Evolutionary conservation across 2,329 filamentous ascomycete genomes (phyloP).

Genomic region (Trichoderma aggressivum): DNA sequence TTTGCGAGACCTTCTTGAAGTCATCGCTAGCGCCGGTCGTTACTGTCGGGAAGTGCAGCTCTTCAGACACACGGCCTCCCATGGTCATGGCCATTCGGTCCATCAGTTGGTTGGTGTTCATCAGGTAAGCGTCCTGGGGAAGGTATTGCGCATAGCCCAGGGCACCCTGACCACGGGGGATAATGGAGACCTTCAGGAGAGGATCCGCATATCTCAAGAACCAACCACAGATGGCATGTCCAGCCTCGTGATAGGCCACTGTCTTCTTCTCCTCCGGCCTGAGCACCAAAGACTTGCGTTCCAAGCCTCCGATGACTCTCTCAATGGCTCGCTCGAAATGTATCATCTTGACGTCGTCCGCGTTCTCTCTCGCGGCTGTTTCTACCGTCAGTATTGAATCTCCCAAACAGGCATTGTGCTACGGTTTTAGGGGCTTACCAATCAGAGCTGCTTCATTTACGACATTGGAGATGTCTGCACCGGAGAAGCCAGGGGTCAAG

Average conservation of each 20-base stretch:
- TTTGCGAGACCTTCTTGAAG: conserved; percentile 95
- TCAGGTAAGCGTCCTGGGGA: conserved; percentile 90
- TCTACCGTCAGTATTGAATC: conserved; percentile 21
- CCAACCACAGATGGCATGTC: conserved; percentile 98
- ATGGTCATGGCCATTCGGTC: conserved; percentile 99
- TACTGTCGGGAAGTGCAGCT: conserved; percentile 94
- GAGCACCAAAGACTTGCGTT: conserved; percentile 95
- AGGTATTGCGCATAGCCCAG: conserved; percentile 96
- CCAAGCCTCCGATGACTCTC: conserved; percentile 90
- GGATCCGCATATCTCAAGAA: conserved; percentile 96
- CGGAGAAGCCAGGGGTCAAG: conserved; percentile 92
- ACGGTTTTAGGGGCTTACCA: conserved; percentile 50
- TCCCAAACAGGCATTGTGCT: not conserved
- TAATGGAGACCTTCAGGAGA: conserved; percentile 96
- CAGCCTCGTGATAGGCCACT: conserved; percentile 96
- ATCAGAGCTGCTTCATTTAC: conserved; percentile 97
- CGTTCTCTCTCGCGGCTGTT: conserved; percentile 76
- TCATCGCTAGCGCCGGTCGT: conserved; percentile 94
- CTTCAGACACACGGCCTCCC: conserved; percentile 90
- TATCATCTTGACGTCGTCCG: conserved; percentile 75
- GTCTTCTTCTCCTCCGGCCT: conserved; percentile 92
- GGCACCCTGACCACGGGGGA: conserved; percentile 89
- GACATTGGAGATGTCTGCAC: conserved; percentile 97
- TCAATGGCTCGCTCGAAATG: conserved; percentile 99
- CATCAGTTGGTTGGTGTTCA: conserved; percentile 95